Conservation (phyloP, 2,329 filamentous ascomycete genomes). For the Nannizzia gypsea region DNA sequence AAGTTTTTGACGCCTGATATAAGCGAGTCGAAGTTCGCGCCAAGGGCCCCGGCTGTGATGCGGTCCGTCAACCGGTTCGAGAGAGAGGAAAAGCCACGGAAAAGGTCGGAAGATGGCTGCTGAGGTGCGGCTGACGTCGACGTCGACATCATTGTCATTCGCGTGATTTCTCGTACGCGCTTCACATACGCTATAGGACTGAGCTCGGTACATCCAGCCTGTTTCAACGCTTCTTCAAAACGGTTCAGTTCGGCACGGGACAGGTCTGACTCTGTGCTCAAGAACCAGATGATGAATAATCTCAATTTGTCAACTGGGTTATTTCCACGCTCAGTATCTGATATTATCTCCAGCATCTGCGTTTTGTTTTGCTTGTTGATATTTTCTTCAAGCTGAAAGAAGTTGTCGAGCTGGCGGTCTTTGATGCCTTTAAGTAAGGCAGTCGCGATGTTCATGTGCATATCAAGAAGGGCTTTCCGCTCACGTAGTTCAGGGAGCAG, state of each 20-base stretch:
- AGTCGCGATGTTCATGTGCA: conserved; percentile 98
- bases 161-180: conserved; percentile 84
- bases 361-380: conserved; percentile 82
- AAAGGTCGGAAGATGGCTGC: conserved; percentile 53
- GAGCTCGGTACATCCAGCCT: conserved; percentile 58
- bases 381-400: conserved; percentile 87
- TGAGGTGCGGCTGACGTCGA: conserved; percentile 55
- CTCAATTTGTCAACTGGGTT: conserved; percentile 81
- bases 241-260: conserved; percentile 68
- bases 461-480: conserved; percentile 83
- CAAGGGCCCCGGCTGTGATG: conserved; percentile 79
- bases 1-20: conserved; percentile 97
- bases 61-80: conserved; percentile 86
- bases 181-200: conserved; percentile 74
- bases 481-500: conserved; percentile 83
- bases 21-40: conserved; percentile 81
- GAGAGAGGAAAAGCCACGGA: conserved; percentile 85
- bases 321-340: conserved; percentile 67
- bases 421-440: conserved; percentile 74
- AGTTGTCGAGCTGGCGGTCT: conserved; percentile 87
- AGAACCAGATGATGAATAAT: conserved; percentile 91
- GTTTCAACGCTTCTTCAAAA: conserved; percentile 72
- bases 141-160: conserved; percentile 95
- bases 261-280: conserved; percentile 85
- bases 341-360: conserved; percentile 78